Base-by-base conservation (phyloP, 306 rosid genomes). In the Quercus wislizeni region DNA sequence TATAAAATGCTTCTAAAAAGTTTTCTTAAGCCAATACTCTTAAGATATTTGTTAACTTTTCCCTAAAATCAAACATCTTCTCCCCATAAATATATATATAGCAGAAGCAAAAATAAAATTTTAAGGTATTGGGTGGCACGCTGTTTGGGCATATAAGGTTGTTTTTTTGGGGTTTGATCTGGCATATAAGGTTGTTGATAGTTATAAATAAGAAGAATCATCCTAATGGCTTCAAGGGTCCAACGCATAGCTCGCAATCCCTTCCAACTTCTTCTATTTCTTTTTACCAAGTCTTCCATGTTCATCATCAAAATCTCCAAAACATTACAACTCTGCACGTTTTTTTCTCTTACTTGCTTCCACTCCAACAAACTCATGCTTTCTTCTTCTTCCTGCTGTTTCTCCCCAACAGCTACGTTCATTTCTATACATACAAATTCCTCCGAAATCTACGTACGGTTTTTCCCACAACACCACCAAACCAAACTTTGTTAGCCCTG, bases 241-340 rank as follows among this genome's bases (percentile, higher is more conserved):
- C 43, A 86, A 86, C 92, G 92, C 82, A 77, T 67, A 79, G 12
- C 28, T 83, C 88, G 91, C 71, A 71, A n/a, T 69, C 30, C 55
- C 49, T 18, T 71, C 71, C 7, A 69, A n/a, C 76, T 41, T 55
- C 71, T 46, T 69, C 54, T 43, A 51, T 80, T 71, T 78, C 28
- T 76, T 86, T 49, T 83, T 74, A 80, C 89, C 79, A 56, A 80
- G 81, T 86, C 91, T 76, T 68, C 7, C 57, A 41, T 41, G 46
- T 68, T 63, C 76, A 43, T 52, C 86, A 59, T 51, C 76, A 55
- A 25, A 72, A 79, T 30, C 70, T 33, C 62, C 77, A 78, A 12
- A 65, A 56, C 87, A 78, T 73, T 73, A 75, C 87, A 86, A 67
- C 74, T 57, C 54, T 80, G 82, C 91, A 83, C 83, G 83, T 83